Base-by-base conservation (phyloP, 2,329 filamentous ascomycete species). In the Fusarium ambrosium region DNA sequence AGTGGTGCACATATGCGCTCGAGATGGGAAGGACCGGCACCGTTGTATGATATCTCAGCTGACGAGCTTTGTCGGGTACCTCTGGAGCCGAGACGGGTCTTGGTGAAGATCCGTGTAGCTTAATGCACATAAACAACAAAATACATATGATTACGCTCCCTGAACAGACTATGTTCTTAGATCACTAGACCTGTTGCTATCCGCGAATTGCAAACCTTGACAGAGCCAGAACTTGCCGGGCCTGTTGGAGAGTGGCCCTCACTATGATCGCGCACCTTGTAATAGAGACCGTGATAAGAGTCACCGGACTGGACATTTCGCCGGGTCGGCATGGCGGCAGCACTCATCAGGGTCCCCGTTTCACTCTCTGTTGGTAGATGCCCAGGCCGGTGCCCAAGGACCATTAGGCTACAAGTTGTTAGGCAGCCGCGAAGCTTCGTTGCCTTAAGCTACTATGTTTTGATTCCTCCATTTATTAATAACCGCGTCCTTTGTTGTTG, bases 241-340 rank as follows among this genome's bases (percentile, higher is more conserved):
- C 16, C 36, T 39, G 16, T 39, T 39, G 16, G 36, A n/a, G 27
- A 29, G 27, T 29, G 27, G 27, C 27, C 27, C 27, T 13, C 11
- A 41, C 10, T 11, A 41, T 41, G n/a, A n/a, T 20, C 39, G 11
- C 39, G n/a, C 10, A 41, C 39, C 39, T 41, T 41, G 0, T 11
- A 41, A 13, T 10, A 20, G n/a, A 41, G n/a, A 7, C 10, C 5
- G n/a, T 20, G 9, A 13, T 6, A 20, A 13, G 6, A 43, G 39
- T 20, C 39, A 4, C 39, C 4, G 4, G 6, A 14, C 39, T 22
- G 20, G 39, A 4, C 39, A 22, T 43, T 14, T 14, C 6, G 41
- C 7, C 6, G 1, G 3, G n/a, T 4, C 11, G 0, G 13, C 13
- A 22, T 22, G 11, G 3, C 3, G n/a, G 39, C 11, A 43, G 11